These are phyloP conservation scores for Capsicum rhomboideum DNA, from an alignment of 257 asterid species.

Conservation along the genomic window DNA sequence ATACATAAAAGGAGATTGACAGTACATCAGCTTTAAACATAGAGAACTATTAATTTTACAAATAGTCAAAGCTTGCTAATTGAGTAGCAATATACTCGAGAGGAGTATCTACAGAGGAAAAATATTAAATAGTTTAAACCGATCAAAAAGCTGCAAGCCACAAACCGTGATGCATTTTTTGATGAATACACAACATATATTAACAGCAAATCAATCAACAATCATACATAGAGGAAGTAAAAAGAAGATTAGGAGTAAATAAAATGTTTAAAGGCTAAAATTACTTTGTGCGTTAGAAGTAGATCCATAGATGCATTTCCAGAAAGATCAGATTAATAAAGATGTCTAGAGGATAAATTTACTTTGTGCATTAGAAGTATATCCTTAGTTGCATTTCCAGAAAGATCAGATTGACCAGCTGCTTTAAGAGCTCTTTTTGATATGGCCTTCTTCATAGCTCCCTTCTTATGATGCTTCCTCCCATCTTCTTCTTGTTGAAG, in stretches of 20 bases:
- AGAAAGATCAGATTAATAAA: conserved; percentile 66
- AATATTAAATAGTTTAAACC: not conserved
- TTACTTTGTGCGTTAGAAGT: conserved; percentile 83
- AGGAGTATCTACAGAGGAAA: not conserved
- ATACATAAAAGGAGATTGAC: not conserved
- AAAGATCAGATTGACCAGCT: conserved; percentile 95
- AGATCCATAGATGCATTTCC: conserved; percentile 84
- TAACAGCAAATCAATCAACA: not conserved
- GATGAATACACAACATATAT: not conserved
- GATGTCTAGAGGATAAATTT: conserved; percentile 11
- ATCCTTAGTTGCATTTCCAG: conserved; percentile 92
- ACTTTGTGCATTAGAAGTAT: conserved; percentile 86
- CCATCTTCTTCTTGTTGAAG: conserved; percentile 97
- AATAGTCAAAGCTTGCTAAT: not conserved
- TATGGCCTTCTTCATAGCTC: conserved; percentile 59
- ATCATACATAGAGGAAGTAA: conserved; percentile 68
- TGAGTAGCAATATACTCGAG: not conserved
- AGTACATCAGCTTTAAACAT: not conserved
- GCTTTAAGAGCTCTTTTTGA: conserved; percentile 92
- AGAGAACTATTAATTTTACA: not conserved
- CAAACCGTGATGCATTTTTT: not conserved
- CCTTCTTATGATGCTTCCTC: conserved; percentile 70
- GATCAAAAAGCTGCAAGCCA: not conserved
- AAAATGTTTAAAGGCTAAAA: not conserved
- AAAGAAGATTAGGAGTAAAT: conserved; percentile 71